Base-by-base conservation (phyloP, 208 protist genomes). In the Leishmania arabica region DNA sequence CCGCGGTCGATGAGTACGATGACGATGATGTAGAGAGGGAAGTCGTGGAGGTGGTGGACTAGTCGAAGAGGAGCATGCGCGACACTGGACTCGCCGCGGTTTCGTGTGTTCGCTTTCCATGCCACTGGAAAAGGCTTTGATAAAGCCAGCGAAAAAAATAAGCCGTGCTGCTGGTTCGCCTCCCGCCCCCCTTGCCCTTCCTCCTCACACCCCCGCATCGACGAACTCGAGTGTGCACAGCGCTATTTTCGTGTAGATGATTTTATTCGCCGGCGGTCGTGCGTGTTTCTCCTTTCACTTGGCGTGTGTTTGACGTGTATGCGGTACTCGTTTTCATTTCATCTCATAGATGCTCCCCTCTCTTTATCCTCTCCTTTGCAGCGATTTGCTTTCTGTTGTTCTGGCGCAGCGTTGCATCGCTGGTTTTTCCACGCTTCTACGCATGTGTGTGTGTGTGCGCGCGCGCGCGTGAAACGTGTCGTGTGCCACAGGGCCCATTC, bases 41-140 rank as follows among this genome's bases (percentile, higher is more conserved):
- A 3, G 72, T 54, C 15, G 73, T 78, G 5, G 84, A 80, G 17
- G 75, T 76, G 42, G 83, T 77, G 24, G 77, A 53, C 34, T 76
- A 77, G 47, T 71, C 17, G 0, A 37, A 31, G 7, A 31, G 21
- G 21, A 65, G 49, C 17, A 31, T 40, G 51, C 45, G 53, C 21
- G 65, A 60, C 60, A 75, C 47, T 3, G 47, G 3, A 37, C 1
- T 45, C 2, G 17, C 15, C 2, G 17, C 13, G 51, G 9, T 8
- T n/a, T 45, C 8, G 13, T 42, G 5, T 2, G 13, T 49, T 19
- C 15, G 19, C 40, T 71, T 49, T n/a, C 27, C 58, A 34, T 34
- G 58, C 7, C 11, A 15, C 58, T 27, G 11, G 2, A 54, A 21
- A 54, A 54, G 51, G 51, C 51, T 31, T 13, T 9, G 3, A 11